Evolutionary conservation across 306 rosid species (phyloP).

Genomic region (Rosa rugosa): DNA sequence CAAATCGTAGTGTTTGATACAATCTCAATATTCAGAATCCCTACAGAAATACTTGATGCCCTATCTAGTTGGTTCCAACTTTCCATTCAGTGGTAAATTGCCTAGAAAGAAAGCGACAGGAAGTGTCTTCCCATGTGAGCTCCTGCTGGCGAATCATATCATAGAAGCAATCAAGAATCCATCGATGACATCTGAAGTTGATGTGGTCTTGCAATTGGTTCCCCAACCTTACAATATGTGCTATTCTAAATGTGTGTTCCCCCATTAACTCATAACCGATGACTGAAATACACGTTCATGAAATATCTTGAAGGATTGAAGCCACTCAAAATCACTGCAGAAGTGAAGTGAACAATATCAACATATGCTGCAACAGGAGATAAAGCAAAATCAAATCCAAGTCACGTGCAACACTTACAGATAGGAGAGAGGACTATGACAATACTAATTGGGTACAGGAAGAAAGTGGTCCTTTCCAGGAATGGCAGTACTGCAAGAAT

Average conservation of each 20-base stretch:
- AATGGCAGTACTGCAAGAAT: constrained; percentile 84
- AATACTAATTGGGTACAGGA: constrained; percentile 86
- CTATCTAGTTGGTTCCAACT: constrained; percentile 48
- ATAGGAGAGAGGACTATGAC: constrained; percentile 91
- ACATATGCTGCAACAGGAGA: constrained; percentile 26
- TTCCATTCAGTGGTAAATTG: constrained; percentile 44
- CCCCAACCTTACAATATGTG: constrained; percentile 45
- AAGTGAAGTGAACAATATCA: constrained; percentile 13
- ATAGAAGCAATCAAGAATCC: constrained; percentile 41
- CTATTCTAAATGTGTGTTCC: constrained; percentile 48
- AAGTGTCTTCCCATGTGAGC: constrained; percentile 7
- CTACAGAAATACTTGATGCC: constrained; percentile 49
- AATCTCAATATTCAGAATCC: constrained; percentile 48
- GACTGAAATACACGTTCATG: constrained; percentile 86
- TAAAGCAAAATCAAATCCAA: constrained; percentile 22
- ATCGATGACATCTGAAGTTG: constrained; percentile 35
- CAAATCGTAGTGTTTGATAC: constrained; percentile 40
- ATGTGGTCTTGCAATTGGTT: constrained; percentile 37
- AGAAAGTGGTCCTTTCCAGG: constrained; percentile 92
- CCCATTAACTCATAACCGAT: constrained; percentile 45
- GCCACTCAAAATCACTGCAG: constrained; percentile 93
- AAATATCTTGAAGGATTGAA: constrained; percentile 98
- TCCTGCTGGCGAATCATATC: constrained; percentile 22
- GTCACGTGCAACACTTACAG: constrained; percentile 62
- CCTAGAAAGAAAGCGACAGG: constrained; percentile 35